A percentile compares a stretch with the other conserved stretches of the same genome.
Evolutionary conservation across 2,329 filamentous ascomycete species (phyloP).

Genomic region (Coniochaeta sp.): DNA sequence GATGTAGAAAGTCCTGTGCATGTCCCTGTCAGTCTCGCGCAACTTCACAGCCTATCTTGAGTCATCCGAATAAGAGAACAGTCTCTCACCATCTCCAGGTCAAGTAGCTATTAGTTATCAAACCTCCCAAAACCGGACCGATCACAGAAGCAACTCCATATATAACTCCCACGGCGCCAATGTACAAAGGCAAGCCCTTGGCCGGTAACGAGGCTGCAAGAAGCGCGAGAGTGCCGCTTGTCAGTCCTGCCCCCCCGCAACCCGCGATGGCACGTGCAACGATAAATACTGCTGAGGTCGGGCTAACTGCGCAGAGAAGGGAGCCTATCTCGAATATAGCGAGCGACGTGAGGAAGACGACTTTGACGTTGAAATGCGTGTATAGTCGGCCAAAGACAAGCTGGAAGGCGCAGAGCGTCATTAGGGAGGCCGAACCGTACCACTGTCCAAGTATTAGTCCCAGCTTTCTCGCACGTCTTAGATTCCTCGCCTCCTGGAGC

Average conservation of each 20-base stretch:
- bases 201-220: background rate
- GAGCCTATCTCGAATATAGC: conserved; percentile 8
- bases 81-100: background rate
- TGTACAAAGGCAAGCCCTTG: background rate
- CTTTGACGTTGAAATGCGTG: conserved; percentile 7
- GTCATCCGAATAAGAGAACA: no score
- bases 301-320: background rate
- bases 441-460: conserved; percentile 3
- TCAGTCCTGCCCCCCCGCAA: background rate
- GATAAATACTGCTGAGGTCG: background rate
- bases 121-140: background rate
- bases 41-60: no score
- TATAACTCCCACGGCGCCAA: background rate
- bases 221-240: no score
- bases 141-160: background rate
- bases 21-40: no score
- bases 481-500: no score
- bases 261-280: background rate
- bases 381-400: conserved; percentile 11
- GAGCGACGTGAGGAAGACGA: conserved; percentile 8
- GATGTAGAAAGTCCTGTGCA: background rate
- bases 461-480: no score
- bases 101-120: background rate
- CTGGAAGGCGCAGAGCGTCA: conserved; percentile 11
- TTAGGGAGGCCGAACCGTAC: conserved; percentile 15